Conservation (phyloP, 805 yeast species). For the Metschnikowia rubicola region DNA sequence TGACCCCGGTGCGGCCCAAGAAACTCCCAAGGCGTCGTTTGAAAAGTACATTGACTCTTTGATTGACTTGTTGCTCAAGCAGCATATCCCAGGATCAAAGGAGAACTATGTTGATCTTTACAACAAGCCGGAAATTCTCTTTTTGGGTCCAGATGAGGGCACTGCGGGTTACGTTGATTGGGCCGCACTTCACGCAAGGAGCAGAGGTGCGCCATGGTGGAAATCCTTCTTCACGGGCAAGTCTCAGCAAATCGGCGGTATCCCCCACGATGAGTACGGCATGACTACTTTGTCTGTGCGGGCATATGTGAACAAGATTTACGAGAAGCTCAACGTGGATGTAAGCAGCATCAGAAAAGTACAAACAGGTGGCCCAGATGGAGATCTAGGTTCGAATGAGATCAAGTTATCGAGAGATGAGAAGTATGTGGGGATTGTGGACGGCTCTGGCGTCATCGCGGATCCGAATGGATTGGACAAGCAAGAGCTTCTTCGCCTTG, state of each 20-base stretch:
- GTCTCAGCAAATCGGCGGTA: slow-evolving; percentile 88
- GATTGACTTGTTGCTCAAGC: slow-evolving; percentile 76
- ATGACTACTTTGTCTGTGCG: slow-evolving; percentile 96
- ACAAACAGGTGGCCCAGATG: slow-evolving; percentile 99
- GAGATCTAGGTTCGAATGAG: slow-evolving; percentile 95
- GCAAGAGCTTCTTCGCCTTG: slow-evolving; percentile 72
- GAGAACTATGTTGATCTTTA: slow-evolving; percentile 83
- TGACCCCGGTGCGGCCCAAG: slow-evolving; percentile 74
- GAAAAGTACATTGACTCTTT: slow-evolving; percentile 90
- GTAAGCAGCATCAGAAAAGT: slow-evolving; percentile 62
- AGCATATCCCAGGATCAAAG: slow-evolving; percentile 68
- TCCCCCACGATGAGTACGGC: slow-evolving; percentile 97
- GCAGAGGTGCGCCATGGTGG: slow-evolving; percentile 97
- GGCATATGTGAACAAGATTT: slow-evolving; percentile 83
- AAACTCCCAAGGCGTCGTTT: slow-evolving; percentile 77
- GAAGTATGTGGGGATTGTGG: slow-evolving; percentile 82
- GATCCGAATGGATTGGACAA: slow-evolving; percentile 90
- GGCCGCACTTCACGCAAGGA: slow-evolving; percentile 93
- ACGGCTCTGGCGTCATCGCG: slow-evolving; percentile 92
- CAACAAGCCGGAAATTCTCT: slow-evolving; percentile 81
- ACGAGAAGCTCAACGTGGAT: slow-evolving; percentile 69
- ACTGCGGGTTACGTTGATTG: slow-evolving; percentile 94
- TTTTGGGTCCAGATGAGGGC: slow-evolving; percentile 99
- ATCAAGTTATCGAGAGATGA: slow-evolving; percentile 82
- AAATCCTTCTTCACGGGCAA: slow-evolving; percentile 97